Evolutionary conservation across 441 rosid genomes (phyloP).

Genomic region (Gossypium trilobum): DNA sequence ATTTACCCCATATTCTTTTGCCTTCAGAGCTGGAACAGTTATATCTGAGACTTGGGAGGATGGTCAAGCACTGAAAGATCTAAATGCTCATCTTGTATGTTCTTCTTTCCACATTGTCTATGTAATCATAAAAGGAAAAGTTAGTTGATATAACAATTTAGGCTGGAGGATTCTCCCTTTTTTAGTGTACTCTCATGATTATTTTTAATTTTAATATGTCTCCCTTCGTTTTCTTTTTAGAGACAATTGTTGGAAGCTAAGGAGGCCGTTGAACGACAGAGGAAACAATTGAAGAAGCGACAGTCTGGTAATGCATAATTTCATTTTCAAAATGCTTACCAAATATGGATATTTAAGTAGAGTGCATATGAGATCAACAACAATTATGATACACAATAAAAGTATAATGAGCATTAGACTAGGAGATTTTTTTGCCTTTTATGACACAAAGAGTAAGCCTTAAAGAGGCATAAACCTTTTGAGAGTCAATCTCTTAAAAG

Average conservation of each 20-base stretch:
- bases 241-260: conserved; percentile 83
- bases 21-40: conserved; percentile 85
- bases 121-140: conserved; percentile 1
- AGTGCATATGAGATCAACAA: background rate
- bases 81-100: conserved; percentile 83
- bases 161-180: background rate
- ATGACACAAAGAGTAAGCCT: background rate
- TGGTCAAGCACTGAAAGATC: conserved; percentile 86
- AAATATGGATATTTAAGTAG: background rate
- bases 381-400: background rate
- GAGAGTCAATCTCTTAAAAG: background rate
- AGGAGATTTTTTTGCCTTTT: background rate
- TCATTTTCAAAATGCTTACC: background rate
- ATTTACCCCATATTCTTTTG: conserved; percentile 17
- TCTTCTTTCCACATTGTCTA: background rate
- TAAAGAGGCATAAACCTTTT: background rate
- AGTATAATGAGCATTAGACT: background rate
- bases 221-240: conserved; percentile 25
- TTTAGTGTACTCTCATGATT: background rate
- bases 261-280: conserved; percentile 90
- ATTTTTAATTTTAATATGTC: conserved; percentile 11
- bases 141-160: background rate
- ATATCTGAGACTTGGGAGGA: conserved; percentile 99
- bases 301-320: conserved; percentile 47
- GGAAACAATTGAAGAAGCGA: conserved; percentile 85